A percentile compares a stretch with the other conserved stretches of the same genome.
Conservation (phyloP, 2,329 filamentous ascomycete species). For the Aureobasidium uvarum region DNA sequence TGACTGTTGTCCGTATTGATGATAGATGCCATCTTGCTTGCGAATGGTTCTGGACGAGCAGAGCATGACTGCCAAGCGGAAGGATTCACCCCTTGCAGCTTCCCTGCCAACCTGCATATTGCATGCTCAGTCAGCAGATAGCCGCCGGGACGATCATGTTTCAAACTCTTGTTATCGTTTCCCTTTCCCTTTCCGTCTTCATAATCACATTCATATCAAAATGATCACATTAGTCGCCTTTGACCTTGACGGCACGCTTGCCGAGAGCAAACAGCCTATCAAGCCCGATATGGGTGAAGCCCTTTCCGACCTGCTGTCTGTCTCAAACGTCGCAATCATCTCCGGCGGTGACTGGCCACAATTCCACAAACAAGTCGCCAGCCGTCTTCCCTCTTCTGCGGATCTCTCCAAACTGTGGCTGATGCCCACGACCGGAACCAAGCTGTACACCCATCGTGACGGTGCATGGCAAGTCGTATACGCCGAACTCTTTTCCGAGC, state of each 20-base stretch:
- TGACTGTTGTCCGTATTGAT: too few relatives aligned
- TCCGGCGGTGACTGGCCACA: conserved; percentile 47
- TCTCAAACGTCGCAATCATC: conserved; percentile 45
- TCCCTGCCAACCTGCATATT: neutral
- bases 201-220: neutral
- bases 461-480: conserved; percentile 39
- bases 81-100: neutral
- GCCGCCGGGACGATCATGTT: neutral
- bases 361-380: conserved; percentile 45
- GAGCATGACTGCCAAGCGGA: neutral
- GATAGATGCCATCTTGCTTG: too few relatives aligned
- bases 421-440: conserved; percentile 47
- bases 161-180: too few relatives aligned
- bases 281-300: conserved; percentile 39
- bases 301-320: conserved; percentile 40
- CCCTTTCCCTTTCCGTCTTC: neutral
- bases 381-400: conserved; percentile 40
- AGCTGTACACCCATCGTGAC: conserved; percentile 41
- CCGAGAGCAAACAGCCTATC: conserved; percentile 41
- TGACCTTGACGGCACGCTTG: conserved; percentile 43
- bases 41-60: too few relatives aligned
- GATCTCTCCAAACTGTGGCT: conserved; percentile 44
- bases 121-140: neutral
- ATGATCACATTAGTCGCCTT: conserved; percentile 43
- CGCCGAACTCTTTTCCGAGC: conserved; percentile 43